Evolutionary conservation across 2,329 filamentous ascomycete genomes (phyloP), one percentile per base, ranked within the genome.

Genomic region (Amesomyces nigricolor): DNA sequence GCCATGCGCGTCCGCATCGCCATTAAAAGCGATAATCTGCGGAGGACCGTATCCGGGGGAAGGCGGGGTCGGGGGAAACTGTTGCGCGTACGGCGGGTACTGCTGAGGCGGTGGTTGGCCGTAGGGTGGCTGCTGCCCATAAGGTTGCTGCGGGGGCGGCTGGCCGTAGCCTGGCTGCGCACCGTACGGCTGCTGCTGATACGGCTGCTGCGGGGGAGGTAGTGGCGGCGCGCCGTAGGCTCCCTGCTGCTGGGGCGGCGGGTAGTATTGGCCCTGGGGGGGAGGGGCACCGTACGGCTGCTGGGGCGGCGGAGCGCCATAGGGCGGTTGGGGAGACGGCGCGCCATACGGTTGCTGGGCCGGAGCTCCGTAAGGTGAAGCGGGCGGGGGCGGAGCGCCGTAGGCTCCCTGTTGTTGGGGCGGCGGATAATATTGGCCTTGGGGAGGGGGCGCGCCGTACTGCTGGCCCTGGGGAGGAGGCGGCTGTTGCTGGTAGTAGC

Each of bases 41-140:
- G 83, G 81, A 0, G 86, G 79, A 2, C 83, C 83, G 65, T 96
- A 96, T 37, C 91, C 91, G 0, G 80, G 72, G 0, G 88, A 88
- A 0, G 89, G 82, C 10, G 81, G 79, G 1, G 85, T 82, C 10
- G 86, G 82, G 42, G 79, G 66, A 22, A 65, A 66, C 5, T 64
- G 62, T 17, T 64, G 62, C 10, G 59, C 63, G 43, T 71, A 70
- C 37, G 69, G 64, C 44, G 66, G 67, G 53, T 71, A 62, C 19
- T 62, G 64, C 46, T 64, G 65, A 5, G 67, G 65, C 40, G 69
- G 64, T 4, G 68, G 66, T 8, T 65, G 65, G 26, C 67, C 68
- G 54, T 71, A 72, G 3, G 72, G 70, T 5, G 70, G 70, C 43
- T 64, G 66, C 5, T 61, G 58, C 7, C 58, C 60, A 47, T 60